A percentile compares a stretch with the other conserved stretches of the same genome.
Evolutionary conservation across 176 grass and related monocot genomes (phyloP).

Genomic region (bread wheat (Triticum aestivum)): IWGSC_CS_RefSeq_v2.1 NC_057803.1:571491898-571492397

Average conservation of each 20-base stretch:
- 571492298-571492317: too few relatives aligned
- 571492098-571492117: neutral
- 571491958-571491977: neutral
- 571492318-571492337: neutral
- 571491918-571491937: neutral
- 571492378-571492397: conserved; percentile 22
- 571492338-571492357: conserved; percentile 57
- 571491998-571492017: too few relatives aligned
- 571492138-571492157: too few relatives aligned
- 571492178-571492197: neutral
- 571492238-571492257: neutral
- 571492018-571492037: too few relatives aligned
- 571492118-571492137: neutral
- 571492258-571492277: neutral
- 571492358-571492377: neutral
- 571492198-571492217: neutral
- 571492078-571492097: neutral
- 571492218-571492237: neutral
- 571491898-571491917: neutral
- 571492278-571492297: neutral
- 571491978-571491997: neutral
- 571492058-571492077: neutral
- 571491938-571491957: neutral
- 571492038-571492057: neutral
- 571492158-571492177: neutral